Evolutionary conservation across 2,329 filamentous ascomycete genomes (phyloP), one percentile per base, ranked within the genome.

Genomic region (Chaetomium olivaceum): DNA sequence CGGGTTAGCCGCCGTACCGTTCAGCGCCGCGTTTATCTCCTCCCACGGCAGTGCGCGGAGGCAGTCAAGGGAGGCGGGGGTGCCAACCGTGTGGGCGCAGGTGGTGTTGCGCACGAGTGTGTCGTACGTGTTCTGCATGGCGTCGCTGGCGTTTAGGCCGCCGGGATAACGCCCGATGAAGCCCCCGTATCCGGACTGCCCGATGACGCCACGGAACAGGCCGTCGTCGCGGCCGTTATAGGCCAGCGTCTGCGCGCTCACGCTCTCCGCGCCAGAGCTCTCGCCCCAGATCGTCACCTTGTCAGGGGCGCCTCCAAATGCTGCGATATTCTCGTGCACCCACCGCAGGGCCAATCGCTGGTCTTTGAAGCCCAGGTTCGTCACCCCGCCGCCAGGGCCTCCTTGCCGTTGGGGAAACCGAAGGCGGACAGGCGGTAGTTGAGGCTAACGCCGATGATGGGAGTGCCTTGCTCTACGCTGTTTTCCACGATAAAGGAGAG

Each of bases 401-500:
- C 74, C 25, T 73, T 74, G 4, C 78, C 77, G 31, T 76, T 76
- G 9, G 84, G 68, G 70, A 83, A 85, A 2, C 83, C 83, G 72
- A 80, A 84, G 21, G 77, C 76, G 3, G 76, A 77, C 6, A 82
- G 73, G 21, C 82, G 75, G 66, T 84, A 71, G 68, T 83, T 83
- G 54, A 84, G 69, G 8, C 76, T 80, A 14, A 84, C 80, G 0
- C 75, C 81, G 43, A 84, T 79, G 64, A 85, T 78, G 0, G 80
- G 81, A 56, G 78, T 81, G 62, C 77, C 77, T 21, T 80, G 79
- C 11, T 75, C 71, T 2, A 79, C 76, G 1, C 79, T 77, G 54
- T 81, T 78, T n/a, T 80, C 71, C 3, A 89, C 82, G 58, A 89
- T 82, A 67, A 82, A 85, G 25, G 82, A 84, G 63, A 87, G 77